Evolutionary conservation across 1,284 basidiomycete genomes (phyloP), one percentile per base, ranked within the genome.

Genomic region (Ustilago trichophora): DNA sequence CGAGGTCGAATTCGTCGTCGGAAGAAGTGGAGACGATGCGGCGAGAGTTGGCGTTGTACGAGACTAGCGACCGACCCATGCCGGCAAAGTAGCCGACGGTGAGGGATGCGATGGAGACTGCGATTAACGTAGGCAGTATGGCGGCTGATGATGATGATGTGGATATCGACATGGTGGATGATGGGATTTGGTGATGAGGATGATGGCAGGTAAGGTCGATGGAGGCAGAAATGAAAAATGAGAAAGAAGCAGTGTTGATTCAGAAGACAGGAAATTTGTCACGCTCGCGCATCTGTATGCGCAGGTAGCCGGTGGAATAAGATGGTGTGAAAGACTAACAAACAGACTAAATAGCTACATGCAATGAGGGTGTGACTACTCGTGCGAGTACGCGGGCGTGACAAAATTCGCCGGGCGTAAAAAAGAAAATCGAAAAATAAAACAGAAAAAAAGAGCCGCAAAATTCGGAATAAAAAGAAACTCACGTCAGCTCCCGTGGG

Each of bases 61-160:
- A 47, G 31, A 75, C 34, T 3, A 77, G 58, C 7, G 70, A 73
- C n/a, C 56, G 49, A 3, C 75, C 75, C 46, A 73, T 59, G 13
- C 75, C 75, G 21, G 56, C 37, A 47, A 67, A 75, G 56, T 77
- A 77, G 41, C 75, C 75, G 41, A 77, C 33, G 24, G 73, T 69
- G 52, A 73, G 56, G 4, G 67, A 73, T n/a, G 49, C 62, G 43
- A 77, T 63, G 16, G 56, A 59, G 15, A 73, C 54, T 10, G 73
- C 73, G 21, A 69, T 35, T n/a, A 66, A n/a, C 0, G 58, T 60
- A 3, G 65, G 54, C 13, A 68, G 43, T 50, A 67, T 52, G 10
- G 53, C 54, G n/a, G 34, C 15, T 15, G 49, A 35, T 4, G 49
- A 29, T 0, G 46, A 43, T 9, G 59, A 40, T 24, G 32, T 35